Base-by-base conservation (phyloP, 1,139 yeast genomes). In the Taiozyma onychis region DNA sequence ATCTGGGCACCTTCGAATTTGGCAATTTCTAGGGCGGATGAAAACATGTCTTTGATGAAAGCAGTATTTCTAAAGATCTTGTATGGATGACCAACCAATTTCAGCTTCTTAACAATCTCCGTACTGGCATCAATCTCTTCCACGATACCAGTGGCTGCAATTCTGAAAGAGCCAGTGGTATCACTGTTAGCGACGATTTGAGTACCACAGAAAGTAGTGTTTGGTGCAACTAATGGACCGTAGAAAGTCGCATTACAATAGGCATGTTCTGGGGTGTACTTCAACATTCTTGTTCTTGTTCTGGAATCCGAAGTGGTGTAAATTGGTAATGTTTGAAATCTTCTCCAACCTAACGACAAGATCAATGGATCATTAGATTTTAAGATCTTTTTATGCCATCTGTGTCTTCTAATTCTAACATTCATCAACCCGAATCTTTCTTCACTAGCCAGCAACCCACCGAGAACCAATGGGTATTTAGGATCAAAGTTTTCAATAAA, bases 241-340 rank as follows among this genome's bases (percentile, higher is more conserved):
- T 91, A 95, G 69, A 95, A 91, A 28, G 97, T 87, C 0, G 97
- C 97, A 65, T 85, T 85, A 76, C 99, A 95, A 68, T 88, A 93
- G 44, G 97, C 90, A 68, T 95, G 99, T 65, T 95, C 99, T 7
- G 99, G 99, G 0, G 99, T 93, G 66, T 95, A 95, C 66, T 95
- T 95, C 71, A 95, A 78, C 97, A 95, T 88, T 74, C 99, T 85
- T 63, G 90, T 93, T 75, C 99, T 82, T 6, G 99, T 91, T 71
- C 99, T 78, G 6, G 98, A 93, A 69, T 95, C 99, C 6, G 96
- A 84, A 0, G 99, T 95, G 6, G 99, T 90, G 67, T 91, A 95
- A 39, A 95, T 79, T 13, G 99, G 99, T 50, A 93, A 73, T 0
- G 99, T 90, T 70, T 95, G 99, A 74, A 95, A 95, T 69, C 99